A percentile compares a stretch with the other conserved stretches of the same genome.
Conservation (phyloP, 805 yeast species). For the Zygotorulaspora chibaensis region DNA sequence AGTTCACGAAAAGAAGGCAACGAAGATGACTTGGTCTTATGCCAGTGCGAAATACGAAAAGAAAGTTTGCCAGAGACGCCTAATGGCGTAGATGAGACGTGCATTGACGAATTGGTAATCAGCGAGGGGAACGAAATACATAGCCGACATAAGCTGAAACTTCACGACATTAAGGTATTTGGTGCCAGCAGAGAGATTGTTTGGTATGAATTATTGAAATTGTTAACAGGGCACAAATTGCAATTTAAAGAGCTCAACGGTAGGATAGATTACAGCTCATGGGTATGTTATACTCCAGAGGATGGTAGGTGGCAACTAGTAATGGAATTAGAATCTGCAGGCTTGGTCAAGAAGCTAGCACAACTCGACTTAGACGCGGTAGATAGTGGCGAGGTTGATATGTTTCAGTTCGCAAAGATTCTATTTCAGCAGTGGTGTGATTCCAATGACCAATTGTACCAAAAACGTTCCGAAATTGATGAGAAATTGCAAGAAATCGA, state of each 20-base stretch:
- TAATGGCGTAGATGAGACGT: slow-evolving; percentile 5
- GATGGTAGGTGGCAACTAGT: slow-evolving; percentile 17
- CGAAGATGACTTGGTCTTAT: slow-evolving; percentile 15
- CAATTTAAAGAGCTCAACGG: slow-evolving; percentile 6
- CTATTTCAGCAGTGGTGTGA: slow-evolving; percentile 14
- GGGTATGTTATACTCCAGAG: slow-evolving; percentile 17
- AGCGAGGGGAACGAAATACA: slow-evolving; percentile 29
- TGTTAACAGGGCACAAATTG: slow-evolving; percentile 19
- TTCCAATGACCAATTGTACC: slow-evolving; percentile 14
- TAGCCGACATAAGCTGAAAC: not conserved
- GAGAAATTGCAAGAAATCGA: slow-evolving; percentile 1
- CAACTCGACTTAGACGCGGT: slow-evolving; percentile 17
- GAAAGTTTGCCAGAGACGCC: slow-evolving; percentile 5
- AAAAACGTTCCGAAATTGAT: not conserved
- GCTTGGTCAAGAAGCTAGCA: slow-evolving; percentile 23
- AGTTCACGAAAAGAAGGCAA: slow-evolving; percentile 2
- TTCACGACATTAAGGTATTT: slow-evolving; percentile 14
- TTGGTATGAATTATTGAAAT: slow-evolving; percentile 27
- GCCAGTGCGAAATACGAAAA: slow-evolving; percentile 10
- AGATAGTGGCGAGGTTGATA: slow-evolving; percentile 21
- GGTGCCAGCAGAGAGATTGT: slow-evolving; percentile 7
- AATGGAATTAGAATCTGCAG: slow-evolving; percentile 18
- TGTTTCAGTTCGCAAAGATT: slow-evolving; percentile 21
- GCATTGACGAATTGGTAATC: slow-evolving; percentile 12
- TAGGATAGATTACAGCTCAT: slow-evolving; percentile 12